These are phyloP conservation scores for Naematelia aurantialba DNA, from an alignment of 768 basidiomycete genomes.

Conservation along the genomic window DNA sequence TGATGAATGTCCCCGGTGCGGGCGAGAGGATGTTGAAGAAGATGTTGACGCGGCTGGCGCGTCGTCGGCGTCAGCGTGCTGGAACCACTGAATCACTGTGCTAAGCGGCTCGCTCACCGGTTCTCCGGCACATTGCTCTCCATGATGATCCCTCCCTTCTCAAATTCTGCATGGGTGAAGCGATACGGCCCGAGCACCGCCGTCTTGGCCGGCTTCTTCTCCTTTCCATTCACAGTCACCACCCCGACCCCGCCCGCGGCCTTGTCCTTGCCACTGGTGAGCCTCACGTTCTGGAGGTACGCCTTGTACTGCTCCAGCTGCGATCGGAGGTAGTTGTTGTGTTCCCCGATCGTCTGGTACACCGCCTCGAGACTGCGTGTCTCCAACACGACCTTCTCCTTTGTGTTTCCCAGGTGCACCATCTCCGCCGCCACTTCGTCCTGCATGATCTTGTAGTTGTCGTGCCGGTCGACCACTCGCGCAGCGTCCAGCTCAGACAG, in stretches of 20 bases:
- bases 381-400: constrained; percentile 91
- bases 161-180: constrained; percentile 95
- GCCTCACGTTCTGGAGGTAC: constrained; percentile 93
- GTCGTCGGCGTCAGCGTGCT: background rate
- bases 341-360: constrained; percentile 98
- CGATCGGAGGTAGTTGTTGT: constrained; percentile 92
- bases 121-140: constrained; percentile 99
- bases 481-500: constrained; percentile 89
- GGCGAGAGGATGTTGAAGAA: constrained; percentile 99
- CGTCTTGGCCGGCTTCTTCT: constrained; percentile 83
- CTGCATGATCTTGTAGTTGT: constrained; percentile 91
- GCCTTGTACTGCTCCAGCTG: constrained; percentile 99
- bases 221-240: constrained; percentile 91
- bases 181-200: constrained; percentile 90
- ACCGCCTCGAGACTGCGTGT: constrained; percentile 90
- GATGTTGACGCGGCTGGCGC: constrained; percentile 81
- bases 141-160: constrained; percentile 98
- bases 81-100: background rate
- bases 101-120: constrained; percentile 58
- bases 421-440: constrained; percentile 96
- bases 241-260: constrained; percentile 82
- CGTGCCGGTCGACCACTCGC: constrained; percentile 72
- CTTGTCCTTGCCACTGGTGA: constrained; percentile 78
- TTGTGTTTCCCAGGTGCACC: constrained; percentile 88
- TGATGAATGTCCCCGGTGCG: constrained; percentile 96